These are phyloP conservation scores for Naganishia kalamii DNA, from an alignment of 768 basidiomycete species.

Conservation along the genomic window DNA sequence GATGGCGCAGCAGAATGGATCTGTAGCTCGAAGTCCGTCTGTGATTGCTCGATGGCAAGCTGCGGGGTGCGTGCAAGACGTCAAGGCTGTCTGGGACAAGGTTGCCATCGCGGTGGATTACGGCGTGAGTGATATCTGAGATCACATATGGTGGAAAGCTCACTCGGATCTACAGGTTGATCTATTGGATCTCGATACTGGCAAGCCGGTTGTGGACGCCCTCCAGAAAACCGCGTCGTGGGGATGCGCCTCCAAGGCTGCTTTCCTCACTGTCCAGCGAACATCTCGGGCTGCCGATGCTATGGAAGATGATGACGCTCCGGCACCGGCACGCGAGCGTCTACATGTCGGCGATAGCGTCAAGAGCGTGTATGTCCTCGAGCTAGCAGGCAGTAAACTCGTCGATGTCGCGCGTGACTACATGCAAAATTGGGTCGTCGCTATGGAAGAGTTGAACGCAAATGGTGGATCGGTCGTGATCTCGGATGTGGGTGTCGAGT, in stretches of 20 bases:
- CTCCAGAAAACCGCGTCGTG: conserved; percentile 25
- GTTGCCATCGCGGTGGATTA: conserved; percentile 39
- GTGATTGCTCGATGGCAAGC: conserved; percentile 20
- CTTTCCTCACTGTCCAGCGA: conserved; percentile 30
- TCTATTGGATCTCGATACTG: neutral
- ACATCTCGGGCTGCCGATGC: neutral
- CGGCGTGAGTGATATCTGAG: conserved; percentile 29
- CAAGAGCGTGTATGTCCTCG: conserved; percentile 40
- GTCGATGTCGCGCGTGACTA: conserved; percentile 38
- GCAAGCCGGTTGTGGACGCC: neutral
- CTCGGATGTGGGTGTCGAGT: conserved; percentile 38
- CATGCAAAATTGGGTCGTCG: conserved; percentile 39
- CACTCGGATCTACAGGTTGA: neutral
- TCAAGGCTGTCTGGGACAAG: conserved; percentile 37
- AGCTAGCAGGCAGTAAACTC: conserved; percentile 30
- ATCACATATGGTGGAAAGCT: neutral
- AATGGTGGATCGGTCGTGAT: conserved; percentile 37
- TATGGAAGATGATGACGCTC: neutral
- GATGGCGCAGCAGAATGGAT: neutral
- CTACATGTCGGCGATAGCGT: conserved; percentile 43
- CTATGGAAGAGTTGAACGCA: conserved; percentile 35
- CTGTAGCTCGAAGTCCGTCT: neutral
- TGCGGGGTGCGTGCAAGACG: conserved; percentile 37
- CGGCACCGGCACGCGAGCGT: conserved; percentile 25
- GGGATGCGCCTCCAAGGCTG: conserved; percentile 38